A percentile compares a stretch with the other conserved stretches of the same genome.
These are phyloP conservation scores for Agapanthus africanus DNA, from an alignment of 106 monocot genomes.

Conservation along the genomic window DNA sequence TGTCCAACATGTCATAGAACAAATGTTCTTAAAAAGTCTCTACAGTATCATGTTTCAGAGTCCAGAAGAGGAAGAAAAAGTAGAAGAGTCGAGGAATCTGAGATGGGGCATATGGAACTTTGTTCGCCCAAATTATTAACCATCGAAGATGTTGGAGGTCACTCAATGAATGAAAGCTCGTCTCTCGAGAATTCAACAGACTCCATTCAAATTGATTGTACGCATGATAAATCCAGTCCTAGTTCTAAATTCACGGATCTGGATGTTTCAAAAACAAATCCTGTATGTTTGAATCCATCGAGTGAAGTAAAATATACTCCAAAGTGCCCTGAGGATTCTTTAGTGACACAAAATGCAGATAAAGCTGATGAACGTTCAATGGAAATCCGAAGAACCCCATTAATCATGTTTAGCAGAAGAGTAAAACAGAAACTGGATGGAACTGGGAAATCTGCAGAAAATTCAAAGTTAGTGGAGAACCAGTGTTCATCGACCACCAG, in stretches of 20 bases:
- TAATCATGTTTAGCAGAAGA: constrained; percentile 39
- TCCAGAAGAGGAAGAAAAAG: constrained; percentile 2
- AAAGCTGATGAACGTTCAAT: constrained; percentile 10
- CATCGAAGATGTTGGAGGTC: neutral
- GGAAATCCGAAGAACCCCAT: constrained; percentile 5
- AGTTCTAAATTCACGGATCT: neutral
- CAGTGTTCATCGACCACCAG: neutral
- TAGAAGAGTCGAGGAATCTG: neutral
- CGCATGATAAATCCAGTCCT: constrained; percentile 5
- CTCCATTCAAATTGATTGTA: neutral
- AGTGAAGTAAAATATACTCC: constrained; percentile 9
- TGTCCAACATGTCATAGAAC: constrained; percentile 5
- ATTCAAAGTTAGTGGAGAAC: constrained; percentile 1
- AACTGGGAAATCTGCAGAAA: neutral
- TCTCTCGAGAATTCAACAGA: neutral
- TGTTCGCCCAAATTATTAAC: neutral
- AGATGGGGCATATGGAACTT: neutral
- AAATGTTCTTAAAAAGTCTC: neutral
- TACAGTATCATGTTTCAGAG: neutral
- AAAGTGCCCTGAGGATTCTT: constrained; percentile 4
- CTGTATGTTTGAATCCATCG: constrained; percentile 2
- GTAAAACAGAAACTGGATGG: constrained; percentile 16
- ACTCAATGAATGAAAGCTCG: neutral
- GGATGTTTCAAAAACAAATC: too few relatives aligned
- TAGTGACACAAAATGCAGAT: neutral